Conservation (phyloP, 441 rosid species). For the Gossypium gossypioides region DNA sequence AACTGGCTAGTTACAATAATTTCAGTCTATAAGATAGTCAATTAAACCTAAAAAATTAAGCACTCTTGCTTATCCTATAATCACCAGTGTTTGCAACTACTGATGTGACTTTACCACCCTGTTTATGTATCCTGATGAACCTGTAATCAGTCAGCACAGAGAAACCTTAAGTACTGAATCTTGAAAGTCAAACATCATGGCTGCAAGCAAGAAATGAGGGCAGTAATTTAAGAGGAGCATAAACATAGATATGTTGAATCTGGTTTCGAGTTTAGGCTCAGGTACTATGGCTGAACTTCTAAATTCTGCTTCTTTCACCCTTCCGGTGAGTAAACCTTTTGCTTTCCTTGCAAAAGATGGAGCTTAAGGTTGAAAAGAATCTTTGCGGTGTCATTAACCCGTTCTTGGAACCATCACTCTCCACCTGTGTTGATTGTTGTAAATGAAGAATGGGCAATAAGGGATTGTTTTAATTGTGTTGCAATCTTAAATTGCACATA, state of each 20-base stretch:
- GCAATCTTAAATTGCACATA: not conserved
- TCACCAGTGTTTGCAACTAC: not conserved
- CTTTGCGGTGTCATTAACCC: not conserved
- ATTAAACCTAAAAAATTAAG: not conserved
- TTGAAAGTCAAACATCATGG: not conserved
- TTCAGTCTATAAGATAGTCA: not conserved
- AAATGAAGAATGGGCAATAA: not conserved
- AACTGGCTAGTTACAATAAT: not conserved
- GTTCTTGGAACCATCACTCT: not conserved
- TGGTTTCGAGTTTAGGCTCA: not conserved
- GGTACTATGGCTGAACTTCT: not conserved
- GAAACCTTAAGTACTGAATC: not conserved
- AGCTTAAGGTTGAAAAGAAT: not conserved
- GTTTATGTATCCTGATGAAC: not conserved
- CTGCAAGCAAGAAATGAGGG: not conserved
- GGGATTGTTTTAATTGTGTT: not conserved
- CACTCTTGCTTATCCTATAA: not conserved
- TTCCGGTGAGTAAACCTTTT: not conserved
- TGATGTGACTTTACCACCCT: not conserved
- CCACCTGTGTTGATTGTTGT: not conserved
- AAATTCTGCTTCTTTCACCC: not conserved
- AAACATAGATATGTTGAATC: not conserved
- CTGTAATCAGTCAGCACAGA: not conserved
- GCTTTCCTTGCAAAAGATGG: not conserved
- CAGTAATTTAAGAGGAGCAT: not conserved